Evolutionary conservation across 495 filamentous ascomycete species (phyloP).

Genomic region (Ramalina intermedia): DNA sequence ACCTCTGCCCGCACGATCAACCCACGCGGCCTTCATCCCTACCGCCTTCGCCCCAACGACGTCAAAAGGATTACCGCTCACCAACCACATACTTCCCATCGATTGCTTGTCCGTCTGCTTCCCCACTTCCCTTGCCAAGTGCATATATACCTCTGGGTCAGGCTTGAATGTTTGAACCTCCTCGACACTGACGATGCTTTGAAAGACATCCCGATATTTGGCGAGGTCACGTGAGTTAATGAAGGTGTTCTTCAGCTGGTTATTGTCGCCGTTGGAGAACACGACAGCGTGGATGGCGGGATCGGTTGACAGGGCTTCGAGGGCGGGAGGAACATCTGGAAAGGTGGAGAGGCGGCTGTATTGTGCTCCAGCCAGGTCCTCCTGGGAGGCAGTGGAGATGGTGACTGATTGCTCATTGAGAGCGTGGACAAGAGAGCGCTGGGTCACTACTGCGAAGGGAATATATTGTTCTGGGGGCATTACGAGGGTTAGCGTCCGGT

Average conservation of each 20-base stretch:
- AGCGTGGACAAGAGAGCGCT: constrained; percentile 47
- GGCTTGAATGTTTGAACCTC: constrained; percentile 53
- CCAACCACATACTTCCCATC: constrained; percentile 49
- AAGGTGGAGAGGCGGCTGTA: constrained; percentile 61
- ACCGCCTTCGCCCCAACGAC: constrained; percentile 33
- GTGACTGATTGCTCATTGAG: constrained; percentile 36
- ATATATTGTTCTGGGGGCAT: constrained; percentile 10
- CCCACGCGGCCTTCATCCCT: constrained; percentile 51
- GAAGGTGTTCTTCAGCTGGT: constrained; percentile 50
- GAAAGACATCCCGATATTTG: constrained; percentile 34
- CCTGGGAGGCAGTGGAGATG: constrained; percentile 27
- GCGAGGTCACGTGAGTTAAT: constrained; percentile 39
- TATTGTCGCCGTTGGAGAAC: constrained; percentile 60
- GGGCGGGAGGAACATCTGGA: constrained; percentile 43
- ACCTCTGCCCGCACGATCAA: constrained; percentile 40
- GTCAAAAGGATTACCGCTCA: constrained; percentile 73
- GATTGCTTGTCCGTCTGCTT: constrained; percentile 22
- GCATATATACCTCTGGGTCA: constrained; percentile 43
- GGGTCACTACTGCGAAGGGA: constrained; percentile 51
- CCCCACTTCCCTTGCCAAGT: constrained; percentile 40
- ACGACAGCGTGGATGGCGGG: constrained; percentile 38
- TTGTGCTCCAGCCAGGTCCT: constrained; percentile 37
- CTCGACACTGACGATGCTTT: constrained; percentile 47
- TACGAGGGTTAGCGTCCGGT: neutral
- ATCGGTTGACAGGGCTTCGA: constrained; percentile 29